Evolutionary conservation across 495 filamentous ascomycete genomes (phyloP).

Genomic region (Choiromyces venosus): DNA sequence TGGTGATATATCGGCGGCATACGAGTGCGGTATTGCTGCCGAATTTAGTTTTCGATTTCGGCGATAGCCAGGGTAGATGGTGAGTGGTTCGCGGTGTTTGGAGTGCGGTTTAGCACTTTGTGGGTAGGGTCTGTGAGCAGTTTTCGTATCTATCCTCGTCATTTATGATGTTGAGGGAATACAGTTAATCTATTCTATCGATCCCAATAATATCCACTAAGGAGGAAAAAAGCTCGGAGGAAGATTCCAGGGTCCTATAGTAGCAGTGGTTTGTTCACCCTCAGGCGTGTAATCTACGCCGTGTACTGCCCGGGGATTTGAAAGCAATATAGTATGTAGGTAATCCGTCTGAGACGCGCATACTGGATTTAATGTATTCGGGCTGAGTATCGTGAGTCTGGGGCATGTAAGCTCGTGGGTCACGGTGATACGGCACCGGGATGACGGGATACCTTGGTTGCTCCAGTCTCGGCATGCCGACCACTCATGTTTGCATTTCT

Average conservation of each 20-base stretch:
- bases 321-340: neutral
- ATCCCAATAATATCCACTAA: neutral
- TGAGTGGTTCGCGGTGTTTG: neutral
- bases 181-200: neutral
- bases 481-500: neutral
- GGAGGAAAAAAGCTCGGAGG: neutral
- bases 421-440: neutral
- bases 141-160: neutral
- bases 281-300: neutral
- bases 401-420: neutral
- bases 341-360: neutral
- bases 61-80: neutral
- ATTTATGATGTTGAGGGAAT: neutral
- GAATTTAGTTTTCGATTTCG: neutral
- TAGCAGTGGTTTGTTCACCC: neutral
- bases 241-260: neutral
- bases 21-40: neutral
- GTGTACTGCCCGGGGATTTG: neutral
- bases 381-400: neutral
- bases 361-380: neutral
- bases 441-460: neutral
- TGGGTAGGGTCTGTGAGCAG: neutral
- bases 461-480: neutral
- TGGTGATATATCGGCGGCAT: neutral
- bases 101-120: neutral